phyloP scores from a whole-genome alignment of 2,329 filamentous ascomycete genomes.

The Cercospora sp. region DNA sequence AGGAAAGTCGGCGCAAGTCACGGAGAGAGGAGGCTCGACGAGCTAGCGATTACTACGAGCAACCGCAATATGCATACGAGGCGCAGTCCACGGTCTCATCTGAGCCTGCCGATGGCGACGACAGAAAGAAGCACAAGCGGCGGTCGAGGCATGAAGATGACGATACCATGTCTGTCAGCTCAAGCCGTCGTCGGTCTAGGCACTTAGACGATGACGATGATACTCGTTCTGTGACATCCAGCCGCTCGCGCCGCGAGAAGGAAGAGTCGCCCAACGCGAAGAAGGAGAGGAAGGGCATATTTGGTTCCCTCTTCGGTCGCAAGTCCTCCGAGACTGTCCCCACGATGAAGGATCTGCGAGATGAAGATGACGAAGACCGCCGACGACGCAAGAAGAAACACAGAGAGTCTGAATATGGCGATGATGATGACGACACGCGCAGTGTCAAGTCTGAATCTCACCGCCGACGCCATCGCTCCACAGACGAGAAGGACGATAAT shows the following conservation, averaged over 20 bases:
- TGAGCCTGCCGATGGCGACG: constrained; percentile 46
- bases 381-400: constrained; percentile 48
- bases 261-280: constrained; percentile 38
- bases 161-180: constrained; percentile 46
- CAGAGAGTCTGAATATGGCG: constrained; percentile 39
- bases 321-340: constrained; percentile 42
- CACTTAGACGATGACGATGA: constrained; percentile 44
- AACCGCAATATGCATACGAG: constrained; percentile 40
- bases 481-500: constrained; percentile 27
- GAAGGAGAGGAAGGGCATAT: constrained; percentile 49
- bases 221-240: constrained; percentile 44
- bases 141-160: constrained; percentile 47
- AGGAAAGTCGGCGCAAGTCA: constrained; percentile 38
- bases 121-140: constrained; percentile 42
- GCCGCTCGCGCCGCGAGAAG: constrained; percentile 43
- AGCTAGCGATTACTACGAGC: constrained; percentile 41
- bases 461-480: constrained; percentile 23
- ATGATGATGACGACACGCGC: constrained; percentile 25
- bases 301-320: constrained; percentile 50
- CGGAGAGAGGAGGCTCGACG: constrained; percentile 32
- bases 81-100: constrained; percentile 45
- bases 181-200: constrained; percentile 39
- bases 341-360: constrained; percentile 28
- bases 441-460: constrained; percentile 32
- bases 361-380: constrained; percentile 48